These are phyloP conservation scores for Amanita rubescens DNA, from an alignment of 768 basidiomycete genomes.

Conservation along the genomic window DNA sequence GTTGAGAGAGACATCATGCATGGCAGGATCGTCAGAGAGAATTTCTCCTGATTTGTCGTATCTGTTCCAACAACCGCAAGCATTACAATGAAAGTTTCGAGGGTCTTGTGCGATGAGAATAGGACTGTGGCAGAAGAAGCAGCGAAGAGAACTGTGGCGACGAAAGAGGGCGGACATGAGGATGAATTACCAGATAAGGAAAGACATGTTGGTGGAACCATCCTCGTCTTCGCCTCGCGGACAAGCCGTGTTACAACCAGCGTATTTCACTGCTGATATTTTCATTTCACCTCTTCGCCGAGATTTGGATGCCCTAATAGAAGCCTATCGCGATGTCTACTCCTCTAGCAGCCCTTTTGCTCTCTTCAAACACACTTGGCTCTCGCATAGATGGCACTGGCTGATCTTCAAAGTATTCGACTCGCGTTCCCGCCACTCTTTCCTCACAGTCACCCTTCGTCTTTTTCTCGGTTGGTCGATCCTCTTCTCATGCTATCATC, in stretches of 20 bases:
- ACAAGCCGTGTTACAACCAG: conserved; percentile 58
- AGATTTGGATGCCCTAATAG: conserved; percentile 51
- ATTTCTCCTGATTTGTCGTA: conserved; percentile 70
- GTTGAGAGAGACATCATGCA: conserved; percentile 77
- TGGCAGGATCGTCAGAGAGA: conserved; percentile 79
- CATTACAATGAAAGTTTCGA: conserved; percentile 55
- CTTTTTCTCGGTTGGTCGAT: conserved; percentile 52
- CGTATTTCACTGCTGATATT: conserved; percentile 72
- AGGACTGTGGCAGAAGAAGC: conserved; percentile 64
- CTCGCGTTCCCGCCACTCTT: conserved; percentile 51
- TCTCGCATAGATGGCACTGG: conserved; percentile 61
- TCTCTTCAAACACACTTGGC: conserved; percentile 69
- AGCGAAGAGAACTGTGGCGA: conserved; percentile 42
- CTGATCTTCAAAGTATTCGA: conserved; percentile 73
- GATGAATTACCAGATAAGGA: neutral
- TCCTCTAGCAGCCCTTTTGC: conserved; percentile 45
- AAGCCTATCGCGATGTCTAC: conserved; percentile 46
- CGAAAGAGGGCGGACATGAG: conserved; percentile 43
- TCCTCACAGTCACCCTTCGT: conserved; percentile 51
- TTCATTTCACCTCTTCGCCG: conserved; percentile 59
- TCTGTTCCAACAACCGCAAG: conserved; percentile 70
- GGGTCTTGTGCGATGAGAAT: conserved; percentile 38
- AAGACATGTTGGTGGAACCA: no score
- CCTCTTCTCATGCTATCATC: neutral
- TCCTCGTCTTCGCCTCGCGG: conserved; percentile 53